Percentiles rank a stretch among this genome's conserved stretches.
phyloP scores from a whole-genome alignment of 805 yeast genomes.

The Saccharomycodes ludwigii region DNA sequence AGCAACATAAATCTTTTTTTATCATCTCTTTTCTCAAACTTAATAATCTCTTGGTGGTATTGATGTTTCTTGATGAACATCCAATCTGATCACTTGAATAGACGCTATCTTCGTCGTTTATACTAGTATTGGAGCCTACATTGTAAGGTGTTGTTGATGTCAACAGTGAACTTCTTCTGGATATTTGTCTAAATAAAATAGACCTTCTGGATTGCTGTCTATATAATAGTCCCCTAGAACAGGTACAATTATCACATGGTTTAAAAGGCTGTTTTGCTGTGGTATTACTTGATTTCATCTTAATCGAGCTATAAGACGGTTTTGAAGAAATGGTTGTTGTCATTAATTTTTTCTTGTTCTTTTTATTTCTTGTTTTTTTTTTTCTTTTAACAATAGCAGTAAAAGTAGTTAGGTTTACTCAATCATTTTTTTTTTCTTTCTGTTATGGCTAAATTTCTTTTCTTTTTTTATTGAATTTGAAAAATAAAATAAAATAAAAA shows the following conservation, averaged over 20 bases:
- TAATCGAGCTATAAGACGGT: too few species aligned
- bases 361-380: too few species aligned
- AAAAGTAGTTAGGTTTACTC: too few species aligned
- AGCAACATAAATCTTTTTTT: constrained; percentile 51
- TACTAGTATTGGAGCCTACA: constrained; percentile 6
- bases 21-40: constrained; percentile 55
- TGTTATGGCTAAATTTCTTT: too few species aligned
- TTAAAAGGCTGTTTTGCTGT: too few species aligned
- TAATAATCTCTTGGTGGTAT: constrained; percentile 47
- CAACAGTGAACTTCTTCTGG: constrained; percentile 6
- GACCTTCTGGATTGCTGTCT: constrained; percentile 53
- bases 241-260: constrained; percentile 65
- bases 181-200: constrained; percentile 31
- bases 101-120: constrained; percentile 15
- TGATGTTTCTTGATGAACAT: constrained; percentile 31
- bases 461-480: too few species aligned
- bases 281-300: too few species aligned
- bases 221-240: constrained; percentile 71
- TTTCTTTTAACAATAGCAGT: too few species aligned
- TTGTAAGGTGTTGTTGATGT: background rate
- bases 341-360: too few species aligned
- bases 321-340: too few species aligned
- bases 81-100: constrained; percentile 26
- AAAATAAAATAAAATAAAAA: too few species aligned
- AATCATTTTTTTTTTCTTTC: too few species aligned